Evolutionary conservation across 805 yeast species (phyloP), one percentile per base, ranked within the genome.

Genomic region (Candida palmyrensis): DNA sequence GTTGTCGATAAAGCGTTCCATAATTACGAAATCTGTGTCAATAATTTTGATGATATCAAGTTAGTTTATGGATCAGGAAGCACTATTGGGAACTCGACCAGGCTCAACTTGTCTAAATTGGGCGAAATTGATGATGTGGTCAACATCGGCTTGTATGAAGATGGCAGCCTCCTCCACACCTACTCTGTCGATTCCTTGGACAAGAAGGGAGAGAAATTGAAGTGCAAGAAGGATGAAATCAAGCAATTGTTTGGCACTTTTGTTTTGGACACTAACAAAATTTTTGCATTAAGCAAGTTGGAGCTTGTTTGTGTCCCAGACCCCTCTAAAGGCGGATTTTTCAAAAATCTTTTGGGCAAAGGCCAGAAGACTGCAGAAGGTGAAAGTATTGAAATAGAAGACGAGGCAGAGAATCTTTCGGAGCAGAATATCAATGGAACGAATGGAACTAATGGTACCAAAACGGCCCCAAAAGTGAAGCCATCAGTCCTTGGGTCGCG

Each of bases 1-100:
- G 66, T 86, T 3, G 49, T 71, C 20, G 94, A 85, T 36, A 71
- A 71, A 35, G 55, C 79, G 1, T 48, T 71, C 26, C 70, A 62
- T 42, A 68, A 69, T 35, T 82, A 69, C 48, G 67, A 66, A 21
- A 44, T 73, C 6, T 48, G 33, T 13, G 51, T 51, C 20, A 48
- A 55, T 18, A 62, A 50, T 2, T 45, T 47, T 3, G 49, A 46
- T 5, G 47, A 45, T 1, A 42, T 41, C 25, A 30, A 24, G 3
- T 30, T 47, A 10, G 57, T 79, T 1, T 81, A 79, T 50, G 60
- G 69, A 7, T 57, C 45, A 24, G 81, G 82, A 0, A 47, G 76
- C 0, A 30, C 41, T 2, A 59, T 68, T 27, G 66, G 57, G 3
- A 48, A 51, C 11, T 41, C 54, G 1, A 46, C 61, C 4, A 47